Evolutionary conservation across 176 grass and related monocot genomes (phyloP).

Genomic region (Pontederia crassipes): DNA sequence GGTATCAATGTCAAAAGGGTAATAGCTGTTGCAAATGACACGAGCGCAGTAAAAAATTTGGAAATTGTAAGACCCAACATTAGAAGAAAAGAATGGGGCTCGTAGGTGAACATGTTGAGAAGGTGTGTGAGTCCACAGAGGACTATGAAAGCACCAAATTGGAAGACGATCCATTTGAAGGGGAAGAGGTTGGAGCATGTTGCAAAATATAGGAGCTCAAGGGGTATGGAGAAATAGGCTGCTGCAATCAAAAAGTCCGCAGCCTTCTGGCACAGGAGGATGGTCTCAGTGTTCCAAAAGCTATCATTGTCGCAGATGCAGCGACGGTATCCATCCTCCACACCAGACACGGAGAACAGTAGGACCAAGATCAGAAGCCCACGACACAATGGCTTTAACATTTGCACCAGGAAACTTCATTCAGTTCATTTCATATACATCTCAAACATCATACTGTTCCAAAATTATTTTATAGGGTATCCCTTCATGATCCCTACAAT

Average conservation of each 20-base stretch:
- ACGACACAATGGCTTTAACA: conserved; percentile 37
- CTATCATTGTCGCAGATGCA: conserved; percentile 22
- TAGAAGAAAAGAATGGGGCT: conserved; percentile 67
- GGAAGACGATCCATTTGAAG: conserved; percentile 71
- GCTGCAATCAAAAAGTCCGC: conserved; percentile 68
- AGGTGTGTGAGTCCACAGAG: conserved; percentile 71
- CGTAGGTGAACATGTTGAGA: conserved; percentile 65
- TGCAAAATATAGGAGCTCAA: conserved; percentile 73
- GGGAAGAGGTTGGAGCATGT: conserved; percentile 67
- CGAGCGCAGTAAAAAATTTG: conserved; percentile 82
- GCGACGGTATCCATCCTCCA: conserved; percentile 38
- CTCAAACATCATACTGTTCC: not conserved
- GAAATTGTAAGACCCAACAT: conserved; percentile 55
- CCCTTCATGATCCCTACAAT: too few relatives aligned
- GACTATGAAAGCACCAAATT: conserved; percentile 75
- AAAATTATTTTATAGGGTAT: too few relatives aligned
- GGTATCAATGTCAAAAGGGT: conserved; percentile 86
- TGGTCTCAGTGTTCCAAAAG: conserved; percentile 39
- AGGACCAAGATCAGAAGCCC: conserved; percentile 27
- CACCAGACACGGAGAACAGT: conserved; percentile 9
- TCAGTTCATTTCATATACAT: conserved; percentile 3
- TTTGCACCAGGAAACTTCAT: conserved; percentile 37
- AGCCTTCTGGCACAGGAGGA: conserved; percentile 63
- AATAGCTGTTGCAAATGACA: conserved; percentile 84
- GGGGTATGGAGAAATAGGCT: conserved; percentile 84